These are phyloP conservation scores for Aspergillus calidoustus DNA, from an alignment of 2,329 filamentous ascomycete species.

Conservation along the genomic window DNA sequence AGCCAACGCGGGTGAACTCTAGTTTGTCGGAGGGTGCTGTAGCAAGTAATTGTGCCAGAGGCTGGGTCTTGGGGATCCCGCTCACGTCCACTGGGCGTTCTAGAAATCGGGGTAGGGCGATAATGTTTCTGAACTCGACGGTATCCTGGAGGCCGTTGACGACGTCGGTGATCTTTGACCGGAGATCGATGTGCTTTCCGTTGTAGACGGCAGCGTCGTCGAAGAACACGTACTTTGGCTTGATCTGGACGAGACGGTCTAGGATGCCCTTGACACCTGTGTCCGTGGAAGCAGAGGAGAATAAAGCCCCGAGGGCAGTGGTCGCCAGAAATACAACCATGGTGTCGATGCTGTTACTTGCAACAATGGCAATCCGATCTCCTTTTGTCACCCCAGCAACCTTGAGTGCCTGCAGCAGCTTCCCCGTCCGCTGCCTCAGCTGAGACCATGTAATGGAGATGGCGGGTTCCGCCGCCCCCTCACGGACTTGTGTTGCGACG, in stretches of 20 bases:
- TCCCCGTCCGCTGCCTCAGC: conserved; percentile 63
- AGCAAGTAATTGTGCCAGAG: conserved; percentile 48
- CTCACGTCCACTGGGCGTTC: conserved; percentile 61
- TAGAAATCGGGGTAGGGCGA: conserved; percentile 70
- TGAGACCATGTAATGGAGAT: conserved; percentile 69
- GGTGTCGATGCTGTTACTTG: conserved; percentile 66
- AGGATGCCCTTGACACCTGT: conserved; percentile 81
- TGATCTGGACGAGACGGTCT: conserved; percentile 74
- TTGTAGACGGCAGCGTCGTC: conserved; percentile 51
- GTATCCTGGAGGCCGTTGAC: conserved; percentile 66
- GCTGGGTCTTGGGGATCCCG: conserved; percentile 51
- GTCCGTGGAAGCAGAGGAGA: conserved; percentile 77
- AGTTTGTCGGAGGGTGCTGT: conserved; percentile 40
- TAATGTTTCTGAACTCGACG: conserved; percentile 63
- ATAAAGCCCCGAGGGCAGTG: conserved; percentile 64
- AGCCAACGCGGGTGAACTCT: conserved; percentile 65
- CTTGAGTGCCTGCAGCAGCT: conserved; percentile 66
- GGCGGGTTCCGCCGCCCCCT: conserved; percentile 36
- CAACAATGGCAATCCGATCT: conserved; percentile 76
- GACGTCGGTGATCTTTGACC: conserved; percentile 72
- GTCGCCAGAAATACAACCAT: conserved; percentile 15
- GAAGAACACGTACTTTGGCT: conserved; percentile 80
- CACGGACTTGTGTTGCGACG: conserved; percentile 68
- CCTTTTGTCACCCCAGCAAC: conserved; percentile 69
- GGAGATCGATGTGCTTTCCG: conserved; percentile 68